These are phyloP conservation scores for Pythium rishiriense DNA, from an alignment of 352 stramenopile species.

Conservation along the genomic window DNA sequence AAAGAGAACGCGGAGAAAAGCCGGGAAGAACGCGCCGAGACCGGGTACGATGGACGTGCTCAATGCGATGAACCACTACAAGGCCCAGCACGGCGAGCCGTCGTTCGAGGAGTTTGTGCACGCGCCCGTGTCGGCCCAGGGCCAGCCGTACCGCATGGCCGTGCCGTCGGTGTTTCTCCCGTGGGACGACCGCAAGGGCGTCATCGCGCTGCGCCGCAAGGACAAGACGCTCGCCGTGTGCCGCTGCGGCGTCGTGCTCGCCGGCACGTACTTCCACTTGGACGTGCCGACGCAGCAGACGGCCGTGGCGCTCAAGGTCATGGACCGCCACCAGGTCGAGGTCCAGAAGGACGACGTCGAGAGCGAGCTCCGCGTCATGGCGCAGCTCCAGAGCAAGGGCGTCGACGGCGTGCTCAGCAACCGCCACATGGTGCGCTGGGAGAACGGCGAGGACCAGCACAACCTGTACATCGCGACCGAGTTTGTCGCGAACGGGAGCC, in stretches of 20 bases:
- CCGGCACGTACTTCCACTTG: conserved; percentile 69
- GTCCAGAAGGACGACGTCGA: conserved; percentile 81
- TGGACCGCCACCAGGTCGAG: conserved; percentile 71
- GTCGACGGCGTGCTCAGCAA: conserved; percentile 73
- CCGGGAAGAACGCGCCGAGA: no score
- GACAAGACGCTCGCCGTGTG: conserved; percentile 70
- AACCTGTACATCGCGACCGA: conserved; percentile 87
- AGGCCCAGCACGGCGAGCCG: conserved; percentile 46
- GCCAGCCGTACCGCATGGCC: conserved; percentile 55
- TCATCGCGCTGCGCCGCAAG: conserved; percentile 74
- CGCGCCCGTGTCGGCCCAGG: conserved; percentile 43
- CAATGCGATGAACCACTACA: conserved; percentile 61
- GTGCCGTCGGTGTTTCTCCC: conserved; percentile 67
- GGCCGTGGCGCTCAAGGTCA: conserved; percentile 77
- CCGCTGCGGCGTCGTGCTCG: conserved; percentile 80
- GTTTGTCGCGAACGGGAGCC: conserved; percentile 77
- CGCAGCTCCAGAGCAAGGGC: conserved; percentile 71
- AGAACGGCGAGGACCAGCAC: conserved; percentile 62
- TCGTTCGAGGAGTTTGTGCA: conserved; percentile 65
- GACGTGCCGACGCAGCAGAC: conserved; percentile 49
- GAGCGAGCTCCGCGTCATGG: conserved; percentile 81
- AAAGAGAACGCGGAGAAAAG: neutral
- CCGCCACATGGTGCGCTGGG: conserved; percentile 77
- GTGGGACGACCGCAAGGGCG: conserved; percentile 61
- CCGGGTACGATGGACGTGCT: conserved; percentile 65